Evolutionary conservation across 495 filamentous ascomycete species (phyloP).

Genomic region (Bacidia gigantensis): DNA sequence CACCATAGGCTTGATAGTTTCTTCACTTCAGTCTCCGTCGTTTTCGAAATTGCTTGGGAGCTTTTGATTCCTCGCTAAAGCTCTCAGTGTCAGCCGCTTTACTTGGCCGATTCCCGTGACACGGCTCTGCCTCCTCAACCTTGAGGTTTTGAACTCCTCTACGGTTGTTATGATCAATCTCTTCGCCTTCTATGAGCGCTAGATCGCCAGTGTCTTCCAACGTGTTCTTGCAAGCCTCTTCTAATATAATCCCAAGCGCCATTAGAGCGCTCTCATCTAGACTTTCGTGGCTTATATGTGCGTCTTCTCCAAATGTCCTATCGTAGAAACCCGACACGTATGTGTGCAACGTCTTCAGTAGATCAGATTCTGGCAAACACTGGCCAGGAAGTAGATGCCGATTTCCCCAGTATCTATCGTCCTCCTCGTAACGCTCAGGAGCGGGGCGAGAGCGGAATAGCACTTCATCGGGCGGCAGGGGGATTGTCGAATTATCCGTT

Average conservation of each 20-base stretch:
- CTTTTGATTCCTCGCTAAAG: no score
- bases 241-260: constrained; percentile 66
- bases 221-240: constrained; percentile 52
- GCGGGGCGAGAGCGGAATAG: constrained; percentile 51
- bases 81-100: no score
- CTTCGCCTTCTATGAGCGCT: constrained; percentile 54
- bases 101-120: no score
- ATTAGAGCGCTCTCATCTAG: constrained; percentile 80
- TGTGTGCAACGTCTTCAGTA: constrained; percentile 62
- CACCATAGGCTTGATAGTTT: no score
- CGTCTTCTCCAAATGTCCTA: constrained; percentile 23
- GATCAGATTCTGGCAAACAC: constrained; percentile 53
- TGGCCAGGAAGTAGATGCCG: constrained; percentile 36
- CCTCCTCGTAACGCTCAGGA: constrained; percentile 50
- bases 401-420: constrained; percentile 57
- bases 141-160: no score
- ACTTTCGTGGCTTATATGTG: constrained; percentile 37
- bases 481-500: constrained; percentile 34
- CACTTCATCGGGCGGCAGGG: constrained; percentile 58
- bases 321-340: constrained; percentile 65
- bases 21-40: no score
- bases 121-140: no score
- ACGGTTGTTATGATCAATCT: constrained; percentile 10
- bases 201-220: constrained; percentile 62
- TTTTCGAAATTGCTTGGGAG: no score